Evolutionary conservation across 23 red algal species (phyloP).

Genomic region (Gracilaria domingensis): DNA sequence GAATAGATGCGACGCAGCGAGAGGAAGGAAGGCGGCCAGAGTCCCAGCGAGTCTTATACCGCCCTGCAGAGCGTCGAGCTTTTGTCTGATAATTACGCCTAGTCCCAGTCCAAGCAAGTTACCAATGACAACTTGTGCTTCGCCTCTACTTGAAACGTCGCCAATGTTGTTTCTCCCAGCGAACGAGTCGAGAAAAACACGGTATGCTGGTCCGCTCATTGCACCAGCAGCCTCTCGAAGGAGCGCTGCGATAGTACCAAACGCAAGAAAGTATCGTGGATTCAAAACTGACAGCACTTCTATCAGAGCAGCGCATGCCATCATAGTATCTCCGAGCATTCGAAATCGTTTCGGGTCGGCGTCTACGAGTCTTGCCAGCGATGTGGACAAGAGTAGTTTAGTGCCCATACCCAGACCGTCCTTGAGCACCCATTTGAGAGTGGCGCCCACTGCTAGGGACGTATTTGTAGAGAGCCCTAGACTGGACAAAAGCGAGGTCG

Average conservation of each 20-base stretch:
- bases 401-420: conserved; percentile 88
- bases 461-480: conserved; percentile 64
- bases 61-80: conserved; percentile 41
- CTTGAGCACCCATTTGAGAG: conserved; percentile 95
- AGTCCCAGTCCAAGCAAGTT: conserved; percentile 75
- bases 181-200: conserved; percentile 82
- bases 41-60: conserved; percentile 29
- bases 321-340: conserved; percentile 86
- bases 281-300: conserved; percentile 72
- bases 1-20: conserved; percentile 65
- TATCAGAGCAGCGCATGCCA: conserved; percentile 71
- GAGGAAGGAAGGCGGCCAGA: conserved; percentile 45
- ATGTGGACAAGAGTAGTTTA: conserved; percentile 79
- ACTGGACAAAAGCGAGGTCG: conserved; percentile 74
- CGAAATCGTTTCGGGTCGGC: conserved; percentile 85
- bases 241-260: conserved; percentile 70
- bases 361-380: conserved; percentile 78
- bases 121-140: conserved; percentile 88
- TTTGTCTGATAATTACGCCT: conserved; percentile 64
- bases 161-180: conserved; percentile 82
- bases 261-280: conserved; percentile 77
- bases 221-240: conserved; percentile 80
- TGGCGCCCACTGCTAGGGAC: conserved; percentile 63
- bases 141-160: conserved; percentile 80
- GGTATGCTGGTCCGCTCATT: conserved; percentile 76